phyloP scores from a whole-genome alignment of 2,329 filamentous ascomycete species.

The Aspergillus sp. region DNA sequence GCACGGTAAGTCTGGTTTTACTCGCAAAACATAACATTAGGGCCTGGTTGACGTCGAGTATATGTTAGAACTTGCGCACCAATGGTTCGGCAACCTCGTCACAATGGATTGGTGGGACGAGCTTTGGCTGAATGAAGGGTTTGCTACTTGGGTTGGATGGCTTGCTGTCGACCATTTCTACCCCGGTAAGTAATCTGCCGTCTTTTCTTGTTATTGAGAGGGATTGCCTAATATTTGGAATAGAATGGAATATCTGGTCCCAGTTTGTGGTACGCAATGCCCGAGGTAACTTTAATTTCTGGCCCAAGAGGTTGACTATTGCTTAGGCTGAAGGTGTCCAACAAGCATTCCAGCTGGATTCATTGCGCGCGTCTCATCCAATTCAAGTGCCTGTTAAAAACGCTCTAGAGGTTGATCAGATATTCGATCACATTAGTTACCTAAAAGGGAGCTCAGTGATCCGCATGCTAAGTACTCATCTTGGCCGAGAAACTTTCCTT shows the following conservation, averaged over 20 bases:
- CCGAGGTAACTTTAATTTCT: slow-evolving; percentile 49
- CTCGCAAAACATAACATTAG: background rate
- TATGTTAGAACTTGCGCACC: slow-evolving; percentile 75
- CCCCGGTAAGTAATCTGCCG: slow-evolving; percentile 56
- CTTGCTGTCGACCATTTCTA: slow-evolving; percentile 86
- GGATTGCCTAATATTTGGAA: slow-evolving; percentile 19
- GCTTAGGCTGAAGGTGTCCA: slow-evolving; percentile 82
- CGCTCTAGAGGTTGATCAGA: slow-evolving; percentile 94
- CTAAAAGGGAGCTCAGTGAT: slow-evolving; percentile 95
- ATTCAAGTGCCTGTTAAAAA: slow-evolving; percentile 95
- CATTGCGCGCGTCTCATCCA: slow-evolving; percentile 86
- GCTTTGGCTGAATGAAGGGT: slow-evolving; percentile 92
- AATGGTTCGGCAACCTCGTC: slow-evolving; percentile 94
- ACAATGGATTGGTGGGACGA: slow-evolving; percentile 98
- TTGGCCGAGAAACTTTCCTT: slow-evolving; percentile 84
- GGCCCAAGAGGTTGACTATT: slow-evolving; percentile 39
- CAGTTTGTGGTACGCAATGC: slow-evolving; percentile 78
- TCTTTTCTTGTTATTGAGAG: background rate
- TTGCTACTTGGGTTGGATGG: slow-evolving; percentile 98
- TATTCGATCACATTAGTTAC: slow-evolving; percentile 96
- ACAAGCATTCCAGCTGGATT: slow-evolving; percentile 84
- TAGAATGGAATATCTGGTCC: slow-evolving; percentile 95
- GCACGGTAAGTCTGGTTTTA: slow-evolving; percentile 54
- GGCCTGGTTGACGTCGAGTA: background rate
- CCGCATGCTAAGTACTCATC: slow-evolving; percentile 89